These are phyloP conservation scores for Thymus mandschuricus DNA, from an alignment of 257 asterid genomes.

Conservation along the genomic window DNA sequence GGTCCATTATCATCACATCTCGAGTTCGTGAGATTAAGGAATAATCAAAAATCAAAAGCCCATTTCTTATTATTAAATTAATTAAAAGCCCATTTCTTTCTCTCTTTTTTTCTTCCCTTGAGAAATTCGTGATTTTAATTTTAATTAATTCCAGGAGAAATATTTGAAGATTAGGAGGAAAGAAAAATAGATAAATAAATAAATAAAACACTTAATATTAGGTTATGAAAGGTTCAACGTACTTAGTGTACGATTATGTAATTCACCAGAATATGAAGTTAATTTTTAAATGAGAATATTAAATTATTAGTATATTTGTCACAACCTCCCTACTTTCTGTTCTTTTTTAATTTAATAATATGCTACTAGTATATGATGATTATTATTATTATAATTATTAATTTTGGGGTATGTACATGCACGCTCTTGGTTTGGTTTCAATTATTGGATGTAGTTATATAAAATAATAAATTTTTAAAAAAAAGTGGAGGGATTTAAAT, in stretches of 20 bases:
- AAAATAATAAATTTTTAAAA: neutral
- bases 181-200: neutral
- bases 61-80: slow-evolving; percentile 4
- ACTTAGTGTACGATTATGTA: slow-evolving; percentile 31
- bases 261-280: slow-evolving; percentile 11
- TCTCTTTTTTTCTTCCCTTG: too few relatives aligned
- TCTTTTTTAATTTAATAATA: neutral
- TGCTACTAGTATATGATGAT: too few relatives aligned
- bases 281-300: neutral
- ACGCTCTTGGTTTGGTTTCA: slow-evolving; percentile 39
- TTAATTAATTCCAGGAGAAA: neutral
- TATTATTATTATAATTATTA: neutral
- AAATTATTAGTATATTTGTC: slow-evolving; percentile 27
- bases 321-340: slow-evolving; percentile 26
- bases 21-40: slow-evolving; percentile 16
- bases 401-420: slow-evolving; percentile 25
- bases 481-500: slow-evolving; percentile 30
- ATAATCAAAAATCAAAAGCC: slow-evolving; percentile 21
- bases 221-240: slow-evolving; percentile 37
- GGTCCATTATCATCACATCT: slow-evolving; percentile 29
- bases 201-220: too few relatives aligned
- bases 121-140: neutral
- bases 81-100: neutral
- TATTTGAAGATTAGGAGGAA: slow-evolving; percentile 16
- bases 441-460: slow-evolving; percentile 42